Conservation (phyloP, 768 basidiomycete genomes). For the Lentinula sp. region DNA sequence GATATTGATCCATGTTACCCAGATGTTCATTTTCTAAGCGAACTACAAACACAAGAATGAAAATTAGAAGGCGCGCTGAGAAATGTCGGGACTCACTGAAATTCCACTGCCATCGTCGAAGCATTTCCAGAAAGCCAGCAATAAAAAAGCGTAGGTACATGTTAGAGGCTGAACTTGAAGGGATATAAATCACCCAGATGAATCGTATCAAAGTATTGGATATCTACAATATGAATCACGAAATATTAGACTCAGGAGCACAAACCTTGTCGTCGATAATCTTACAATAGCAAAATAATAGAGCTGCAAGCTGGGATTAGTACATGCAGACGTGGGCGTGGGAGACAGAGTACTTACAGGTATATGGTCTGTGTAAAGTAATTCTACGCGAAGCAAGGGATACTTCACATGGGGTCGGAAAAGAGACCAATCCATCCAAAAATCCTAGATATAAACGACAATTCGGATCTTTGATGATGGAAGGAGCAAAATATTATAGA, state of each 20-base stretch:
- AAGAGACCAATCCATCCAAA: constrained; percentile 91
- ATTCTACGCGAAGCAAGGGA: constrained; percentile 63
- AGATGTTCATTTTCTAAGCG: constrained; percentile 89
- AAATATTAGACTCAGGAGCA: background rate
- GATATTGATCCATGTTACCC: constrained; percentile 91
- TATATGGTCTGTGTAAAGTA: constrained; percentile 63
- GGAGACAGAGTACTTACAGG: constrained; percentile 34
- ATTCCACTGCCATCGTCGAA: constrained; percentile 88
- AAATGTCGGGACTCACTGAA: constrained; percentile 53
- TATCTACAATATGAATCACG: constrained; percentile 33
- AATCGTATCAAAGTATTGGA: constrained; percentile 75
- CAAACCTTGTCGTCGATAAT: background rate
- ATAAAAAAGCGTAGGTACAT: constrained; percentile 60
- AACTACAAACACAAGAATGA: constrained; percentile 29
- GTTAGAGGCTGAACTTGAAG: constrained; percentile 33
- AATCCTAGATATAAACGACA: constrained; percentile 45
- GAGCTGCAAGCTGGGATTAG: constrained; percentile 29
- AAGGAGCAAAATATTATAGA: background rate
- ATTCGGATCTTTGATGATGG: background rate
- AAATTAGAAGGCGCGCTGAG: background rate
- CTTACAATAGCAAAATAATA: constrained; percentile 78
- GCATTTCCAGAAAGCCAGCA: constrained; percentile 64
- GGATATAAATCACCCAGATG: constrained; percentile 77
- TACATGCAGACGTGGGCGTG: background rate
- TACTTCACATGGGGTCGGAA: constrained; percentile 50